Evolutionary conservation across 148 eudicot species (phyloP).

Genomic region (Talinum fruticosum): DNA sequence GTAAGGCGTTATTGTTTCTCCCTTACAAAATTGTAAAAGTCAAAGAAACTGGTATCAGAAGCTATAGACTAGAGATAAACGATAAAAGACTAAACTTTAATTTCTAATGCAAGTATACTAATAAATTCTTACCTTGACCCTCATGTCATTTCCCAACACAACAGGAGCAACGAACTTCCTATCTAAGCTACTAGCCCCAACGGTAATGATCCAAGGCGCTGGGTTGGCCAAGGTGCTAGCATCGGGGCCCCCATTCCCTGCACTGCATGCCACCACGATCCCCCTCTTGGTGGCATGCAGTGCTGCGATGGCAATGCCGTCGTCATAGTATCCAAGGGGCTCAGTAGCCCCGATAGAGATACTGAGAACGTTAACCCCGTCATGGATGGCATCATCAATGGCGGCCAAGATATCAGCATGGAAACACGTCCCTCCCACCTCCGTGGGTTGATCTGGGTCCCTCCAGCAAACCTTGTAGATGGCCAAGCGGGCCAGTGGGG

Average conservation of each 20-base stretch:
- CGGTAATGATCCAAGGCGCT: conserved; percentile 87
- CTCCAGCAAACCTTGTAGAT: conserved; percentile 88
- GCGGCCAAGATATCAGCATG: conserved; percentile 81
- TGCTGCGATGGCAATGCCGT: conserved; percentile 68
- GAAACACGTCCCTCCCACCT: conserved; percentile 51
- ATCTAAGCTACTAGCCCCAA: conserved; percentile 84
- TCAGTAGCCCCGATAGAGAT: conserved; percentile 49
- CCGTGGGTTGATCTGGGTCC: conserved; percentile 45
- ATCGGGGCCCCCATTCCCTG: conserved; percentile 65
- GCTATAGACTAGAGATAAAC: background rate
- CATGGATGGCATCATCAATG: conserved; percentile 76
- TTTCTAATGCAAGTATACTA: too few relatives aligned
- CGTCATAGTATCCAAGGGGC: conserved; percentile 29
- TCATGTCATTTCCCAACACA: conserved; percentile 56
- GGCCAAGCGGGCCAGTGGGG: conserved; percentile 73
- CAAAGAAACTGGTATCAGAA: background rate
- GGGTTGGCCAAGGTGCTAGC: conserved; percentile 45
- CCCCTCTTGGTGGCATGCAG: conserved; percentile 59
- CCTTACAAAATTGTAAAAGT: too few relatives aligned
- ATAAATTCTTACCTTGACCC: conserved; percentile 40
- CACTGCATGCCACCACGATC: conserved; percentile 69
- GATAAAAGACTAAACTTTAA: background rate
- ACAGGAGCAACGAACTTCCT: conserved; percentile 53
- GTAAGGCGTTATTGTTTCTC: conserved; percentile 57
- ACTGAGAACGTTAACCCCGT: conserved; percentile 75